phyloP scores from a whole-genome alignment of 768 basidiomycete species.

The Suillus cothurnatus region DNA sequence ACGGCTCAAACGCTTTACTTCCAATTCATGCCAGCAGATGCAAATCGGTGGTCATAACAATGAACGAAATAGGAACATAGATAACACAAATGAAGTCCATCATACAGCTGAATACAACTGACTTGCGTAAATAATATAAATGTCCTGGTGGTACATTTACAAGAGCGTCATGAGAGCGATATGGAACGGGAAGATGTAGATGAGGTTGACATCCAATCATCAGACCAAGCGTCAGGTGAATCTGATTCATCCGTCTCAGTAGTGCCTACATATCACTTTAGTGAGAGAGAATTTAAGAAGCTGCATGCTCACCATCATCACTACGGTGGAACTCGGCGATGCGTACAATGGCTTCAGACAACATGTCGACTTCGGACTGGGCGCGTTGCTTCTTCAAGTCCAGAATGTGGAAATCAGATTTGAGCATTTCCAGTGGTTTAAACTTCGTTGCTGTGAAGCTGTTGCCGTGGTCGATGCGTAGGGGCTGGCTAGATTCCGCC shows the following conservation, averaged over 20 bases:
- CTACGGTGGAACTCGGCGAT: neutral
- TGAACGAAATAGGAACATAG: neutral
- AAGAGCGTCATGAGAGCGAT: neutral
- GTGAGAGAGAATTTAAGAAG: neutral
- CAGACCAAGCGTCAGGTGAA: neutral
- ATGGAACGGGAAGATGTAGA: neutral
- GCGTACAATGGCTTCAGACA: neutral
- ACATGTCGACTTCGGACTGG: neutral
- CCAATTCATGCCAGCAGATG: no score
- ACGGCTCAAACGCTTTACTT: no score
- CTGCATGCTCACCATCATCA: neutral
- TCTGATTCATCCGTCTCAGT: neutral
- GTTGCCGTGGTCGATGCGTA: neutral
- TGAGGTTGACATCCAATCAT: neutral
- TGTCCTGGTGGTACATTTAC: neutral
- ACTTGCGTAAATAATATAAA: neutral
- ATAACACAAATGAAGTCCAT: neutral
- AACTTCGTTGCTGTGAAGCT: neutral
- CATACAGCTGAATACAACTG: neutral
- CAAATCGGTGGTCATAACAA: no score
- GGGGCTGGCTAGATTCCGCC: neutral
- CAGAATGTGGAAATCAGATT: neutral
- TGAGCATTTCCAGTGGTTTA: neutral
- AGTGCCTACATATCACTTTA: neutral
- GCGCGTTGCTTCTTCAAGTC: slow-evolving; percentile 5